Percentiles rank a stretch among this genome's conserved stretches.
Conservation (phyloP, 2,329 filamentous ascomycete species). For the Metarhizium robertsii region DNA sequence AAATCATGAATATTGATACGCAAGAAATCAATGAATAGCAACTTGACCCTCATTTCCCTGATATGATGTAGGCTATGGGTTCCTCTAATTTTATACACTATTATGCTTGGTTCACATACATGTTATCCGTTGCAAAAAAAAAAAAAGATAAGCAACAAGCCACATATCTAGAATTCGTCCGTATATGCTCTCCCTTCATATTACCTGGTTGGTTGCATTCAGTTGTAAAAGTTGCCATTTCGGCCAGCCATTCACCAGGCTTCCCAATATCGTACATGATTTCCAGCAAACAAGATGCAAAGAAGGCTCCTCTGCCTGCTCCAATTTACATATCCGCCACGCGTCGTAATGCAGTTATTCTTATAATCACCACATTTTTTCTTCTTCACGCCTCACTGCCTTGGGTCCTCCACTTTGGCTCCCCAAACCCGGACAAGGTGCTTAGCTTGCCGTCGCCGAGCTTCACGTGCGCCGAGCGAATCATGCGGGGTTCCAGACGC, state of each 20-base stretch:
- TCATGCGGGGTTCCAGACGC: conserved; percentile 79
- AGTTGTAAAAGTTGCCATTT: neutral
- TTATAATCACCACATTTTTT: neutral
- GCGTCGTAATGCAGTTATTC: neutral
- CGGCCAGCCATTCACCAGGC: neutral
- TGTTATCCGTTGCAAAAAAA: neutral
- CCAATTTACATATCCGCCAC: neutral
- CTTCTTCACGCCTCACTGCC: conserved; percentile 19
- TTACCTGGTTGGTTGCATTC: neutral
- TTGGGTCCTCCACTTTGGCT: conserved; percentile 37
- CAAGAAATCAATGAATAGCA: neutral
- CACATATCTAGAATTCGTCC: neutral
- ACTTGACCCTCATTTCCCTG: neutral
- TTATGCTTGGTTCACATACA: no score
- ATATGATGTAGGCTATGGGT: neutral
- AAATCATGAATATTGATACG: neutral
- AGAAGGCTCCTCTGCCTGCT: neutral
- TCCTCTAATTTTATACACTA: neutral
- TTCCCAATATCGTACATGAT: conserved; percentile 2
- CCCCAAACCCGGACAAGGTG: conserved; percentile 39
- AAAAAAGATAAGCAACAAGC: neutral
- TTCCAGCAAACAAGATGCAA: neutral
- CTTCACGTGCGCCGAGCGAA: conserved; percentile 79
- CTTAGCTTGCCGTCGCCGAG: conserved; percentile 57
- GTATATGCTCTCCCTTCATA: neutral